Percentiles rank a stretch among this genome's conserved stretches.
These are phyloP conservation scores for Aureobasidium sp. DNA, from an alignment of 2,329 filamentous ascomycete genomes.

Conservation along the genomic window DNA sequence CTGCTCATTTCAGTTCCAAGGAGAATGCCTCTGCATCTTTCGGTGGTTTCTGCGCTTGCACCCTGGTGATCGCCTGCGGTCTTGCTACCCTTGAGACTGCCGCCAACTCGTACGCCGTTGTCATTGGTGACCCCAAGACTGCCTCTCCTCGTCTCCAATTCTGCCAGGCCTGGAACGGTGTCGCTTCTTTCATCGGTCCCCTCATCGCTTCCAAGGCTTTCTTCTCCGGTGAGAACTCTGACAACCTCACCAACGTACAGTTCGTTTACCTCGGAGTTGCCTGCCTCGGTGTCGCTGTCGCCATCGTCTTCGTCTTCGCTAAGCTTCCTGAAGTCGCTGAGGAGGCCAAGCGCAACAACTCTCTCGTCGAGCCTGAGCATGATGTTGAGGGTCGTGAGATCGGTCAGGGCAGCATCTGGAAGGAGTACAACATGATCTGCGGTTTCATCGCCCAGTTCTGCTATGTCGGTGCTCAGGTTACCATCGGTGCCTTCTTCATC, in stretches of 20 bases:
- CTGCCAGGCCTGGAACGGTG: constrained; percentile 35
- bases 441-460: constrained; percentile 33
- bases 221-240: constrained; percentile 29
- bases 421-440: constrained; percentile 36
- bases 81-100: constrained; percentile 35
- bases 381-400: constrained; percentile 29
- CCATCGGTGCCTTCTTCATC: constrained; percentile 34
- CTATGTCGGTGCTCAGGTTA: constrained; percentile 35
- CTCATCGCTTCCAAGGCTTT: constrained; percentile 35
- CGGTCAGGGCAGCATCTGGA: constrained; percentile 30
- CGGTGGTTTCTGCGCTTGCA: constrained; percentile 34
- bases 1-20: constrained; percentile 29
- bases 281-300: constrained; percentile 31
- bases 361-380: constrained; percentile 26
- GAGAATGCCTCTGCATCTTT: constrained; percentile 29
- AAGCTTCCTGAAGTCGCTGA: constrained; percentile 32
- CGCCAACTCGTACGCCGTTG: constrained; percentile 35
- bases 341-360: constrained; percentile 24
- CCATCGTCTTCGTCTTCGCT: constrained; percentile 31
- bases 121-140: constrained; percentile 32
- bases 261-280: constrained; percentile 36
- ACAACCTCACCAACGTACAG: constrained; percentile 32
- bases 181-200: constrained; percentile 35
- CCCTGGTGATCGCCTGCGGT: constrained; percentile 34
- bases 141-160: constrained; percentile 34